Conservation (phyloP, 169 alveolate genomes). For the Plasmodium relictum region DNA sequence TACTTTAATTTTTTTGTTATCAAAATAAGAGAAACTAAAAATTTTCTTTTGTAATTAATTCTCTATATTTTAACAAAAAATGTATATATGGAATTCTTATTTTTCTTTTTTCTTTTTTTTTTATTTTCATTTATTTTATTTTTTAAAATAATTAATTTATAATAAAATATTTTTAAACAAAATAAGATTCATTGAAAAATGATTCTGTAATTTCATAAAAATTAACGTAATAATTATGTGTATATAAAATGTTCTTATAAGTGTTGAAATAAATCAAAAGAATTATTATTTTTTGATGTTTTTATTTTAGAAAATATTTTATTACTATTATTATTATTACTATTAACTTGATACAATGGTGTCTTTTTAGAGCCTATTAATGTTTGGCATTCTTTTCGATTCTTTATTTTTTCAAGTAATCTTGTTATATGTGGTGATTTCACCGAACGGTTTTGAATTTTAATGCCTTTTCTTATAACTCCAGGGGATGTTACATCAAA, state of each 20-base stretch:
- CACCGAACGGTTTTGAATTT: conserved; percentile 40
- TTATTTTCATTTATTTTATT: too few species aligned
- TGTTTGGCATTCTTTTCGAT: conserved; percentile 55
- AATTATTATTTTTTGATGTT: conserved; percentile 1
- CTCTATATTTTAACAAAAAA: too few species aligned
- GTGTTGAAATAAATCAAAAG: conserved; percentile 75
- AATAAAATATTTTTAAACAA: background rate
- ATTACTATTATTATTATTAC: background rate
- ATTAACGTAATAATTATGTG: too few species aligned
- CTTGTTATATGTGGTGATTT: conserved; percentile 74
- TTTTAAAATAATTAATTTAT: too few species aligned
- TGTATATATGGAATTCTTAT: too few species aligned
- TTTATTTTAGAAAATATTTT: conserved; percentile 8
- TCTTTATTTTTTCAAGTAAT: conserved; percentile 56
- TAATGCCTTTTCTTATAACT: conserved; percentile 48
- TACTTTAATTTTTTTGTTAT: too few species aligned
- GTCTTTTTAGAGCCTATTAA: conserved; percentile 44
- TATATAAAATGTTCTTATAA: conserved; percentile 4
- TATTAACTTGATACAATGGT: conserved; percentile 39
- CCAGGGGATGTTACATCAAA: conserved; percentile 63
- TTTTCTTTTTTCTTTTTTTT: too few species aligned
- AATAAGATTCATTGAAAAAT: background rate
- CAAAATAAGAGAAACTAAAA: too few species aligned
- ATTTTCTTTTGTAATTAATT: too few species aligned
- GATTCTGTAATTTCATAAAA: too few species aligned